Evolutionary conservation across 192 early-diverging fungal genomes (phyloP), one percentile per base, ranked within the genome.

Genomic region (Geranomyces variabilis): DNA sequence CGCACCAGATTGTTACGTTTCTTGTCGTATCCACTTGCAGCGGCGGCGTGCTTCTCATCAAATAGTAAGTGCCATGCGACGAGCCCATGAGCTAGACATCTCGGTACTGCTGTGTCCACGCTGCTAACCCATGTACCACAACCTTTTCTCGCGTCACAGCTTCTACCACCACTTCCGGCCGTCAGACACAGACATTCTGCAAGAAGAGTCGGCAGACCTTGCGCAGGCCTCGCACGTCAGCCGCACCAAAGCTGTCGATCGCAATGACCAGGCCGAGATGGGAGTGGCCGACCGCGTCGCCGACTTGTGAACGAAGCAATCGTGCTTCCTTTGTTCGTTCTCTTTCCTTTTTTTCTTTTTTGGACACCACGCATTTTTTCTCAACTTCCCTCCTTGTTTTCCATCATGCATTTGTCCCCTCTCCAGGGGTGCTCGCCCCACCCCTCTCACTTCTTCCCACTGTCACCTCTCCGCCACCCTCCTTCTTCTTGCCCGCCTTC

Each of bases 181-280:
- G 22, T 36, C 36, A 8, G 78, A 79, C 46, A 45, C 74, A 8
- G 78, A 79, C 70, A 71, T 79, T 61, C 46, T 73, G 12, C 60
- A 68, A 4, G 78, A 79, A 58, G 53, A 69, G 22, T 28, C 17
- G 5, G 24, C 17, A 46, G 58, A 15, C 21, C 15, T 30, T 1
- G 49, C 46, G 24, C 14, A 6, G 34, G 17, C 19, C 19, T 29
- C 59, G 3, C 36, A 7, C 36, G 36, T 10, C 36, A 41, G 36
- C 10, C 15, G 21, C 15, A 30, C 15, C 19, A 47, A 47, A 36
- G 41, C 15, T 9, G 4, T 46, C 21, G 63, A 41, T 10, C 63
- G 41, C 45, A 36, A 36, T 14, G 45, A 65, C 29, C 41, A 47
- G 63, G 21, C 33, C 15, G 63, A 65, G 29, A 65, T 65, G 63